Percentiles rank a stretch among this genome's conserved stretches.
phyloP scores from a whole-genome alignment of 331 rosid species.

The Rhamnella rubrinervis region DNA sequence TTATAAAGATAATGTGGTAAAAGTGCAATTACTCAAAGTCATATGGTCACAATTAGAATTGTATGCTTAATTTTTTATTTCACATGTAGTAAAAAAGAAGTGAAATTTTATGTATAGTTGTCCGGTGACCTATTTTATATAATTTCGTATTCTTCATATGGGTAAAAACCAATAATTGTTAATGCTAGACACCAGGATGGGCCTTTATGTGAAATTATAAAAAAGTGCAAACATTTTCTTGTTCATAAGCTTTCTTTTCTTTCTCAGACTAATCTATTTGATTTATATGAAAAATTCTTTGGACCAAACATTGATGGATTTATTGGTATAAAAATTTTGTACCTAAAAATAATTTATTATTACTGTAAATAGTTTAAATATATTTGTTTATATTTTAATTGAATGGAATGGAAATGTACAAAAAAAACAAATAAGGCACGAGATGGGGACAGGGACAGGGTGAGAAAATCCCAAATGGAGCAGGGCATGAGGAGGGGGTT shows the following conservation, averaged over 20 bases:
- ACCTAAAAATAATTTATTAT: no score
- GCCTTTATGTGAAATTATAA: conserved; percentile 1
- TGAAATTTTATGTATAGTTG: background rate
- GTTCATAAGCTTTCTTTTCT: background rate
- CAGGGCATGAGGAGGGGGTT: no score
- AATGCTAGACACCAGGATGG: no score
- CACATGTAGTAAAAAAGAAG: background rate
- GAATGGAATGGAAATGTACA: no score
- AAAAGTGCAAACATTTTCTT: background rate
- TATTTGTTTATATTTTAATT: no score
- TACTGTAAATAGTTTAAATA: no score
- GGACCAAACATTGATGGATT: conserved; percentile 88
- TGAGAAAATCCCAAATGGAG: no score
- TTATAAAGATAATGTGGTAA: conserved; percentile 7
- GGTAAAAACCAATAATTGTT: background rate
- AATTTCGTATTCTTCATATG: background rate
- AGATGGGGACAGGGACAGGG: no score
- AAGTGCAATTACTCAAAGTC: conserved; percentile 3
- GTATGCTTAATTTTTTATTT: conserved; percentile 1
- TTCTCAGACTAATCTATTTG: conserved; percentile 89
- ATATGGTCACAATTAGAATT: background rate
- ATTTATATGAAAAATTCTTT: conserved; percentile 93
- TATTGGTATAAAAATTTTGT: no score
- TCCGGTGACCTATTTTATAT: background rate
- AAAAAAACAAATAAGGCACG: no score